phyloP scores from a whole-genome alignment of 768 basidiomycete species.

The Exsudoporus frostii region DNA sequence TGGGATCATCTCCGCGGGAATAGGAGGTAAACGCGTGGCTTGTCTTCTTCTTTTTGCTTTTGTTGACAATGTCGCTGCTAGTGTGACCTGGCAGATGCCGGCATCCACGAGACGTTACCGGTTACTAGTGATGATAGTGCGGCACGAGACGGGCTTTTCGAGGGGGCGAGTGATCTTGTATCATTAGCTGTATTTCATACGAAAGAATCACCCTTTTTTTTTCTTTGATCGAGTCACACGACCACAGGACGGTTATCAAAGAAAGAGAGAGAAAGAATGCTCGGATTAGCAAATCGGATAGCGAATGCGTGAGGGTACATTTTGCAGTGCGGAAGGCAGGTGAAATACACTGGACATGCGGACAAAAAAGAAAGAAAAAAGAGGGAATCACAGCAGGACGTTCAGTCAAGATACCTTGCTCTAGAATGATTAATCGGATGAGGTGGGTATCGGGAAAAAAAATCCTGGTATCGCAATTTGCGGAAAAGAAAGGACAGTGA shows the following conservation, averaged over 20 bases:
- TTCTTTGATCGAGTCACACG: neutral
- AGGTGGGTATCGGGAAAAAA: conserved; percentile 11
- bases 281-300: conserved; percentile 14
- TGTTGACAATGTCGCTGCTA: neutral
- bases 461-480: conserved; percentile 1
- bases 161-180: neutral
- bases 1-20: conserved; percentile 11
- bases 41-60: neutral
- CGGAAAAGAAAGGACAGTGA: neutral
- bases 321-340: conserved; percentile 8
- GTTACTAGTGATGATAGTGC: no score
- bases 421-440: neutral
- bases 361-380: neutral
- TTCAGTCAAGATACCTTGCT: neutral
- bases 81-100: neutral
- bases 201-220: neutral
- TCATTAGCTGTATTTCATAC: conserved; percentile 1
- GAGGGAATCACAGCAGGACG: neutral
- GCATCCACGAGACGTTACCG: neutral
- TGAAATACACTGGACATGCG: conserved; percentile 17
- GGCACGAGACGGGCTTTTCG: neutral
- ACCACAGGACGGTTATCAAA: neutral
- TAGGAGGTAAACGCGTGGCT: neutral
- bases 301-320: conserved; percentile 22
- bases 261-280: neutral